Percentiles rank a stretch among this genome's conserved stretches.
Conservation (phyloP, 768 basidiomycete species). For the Coprinopsis sp. region DNA sequence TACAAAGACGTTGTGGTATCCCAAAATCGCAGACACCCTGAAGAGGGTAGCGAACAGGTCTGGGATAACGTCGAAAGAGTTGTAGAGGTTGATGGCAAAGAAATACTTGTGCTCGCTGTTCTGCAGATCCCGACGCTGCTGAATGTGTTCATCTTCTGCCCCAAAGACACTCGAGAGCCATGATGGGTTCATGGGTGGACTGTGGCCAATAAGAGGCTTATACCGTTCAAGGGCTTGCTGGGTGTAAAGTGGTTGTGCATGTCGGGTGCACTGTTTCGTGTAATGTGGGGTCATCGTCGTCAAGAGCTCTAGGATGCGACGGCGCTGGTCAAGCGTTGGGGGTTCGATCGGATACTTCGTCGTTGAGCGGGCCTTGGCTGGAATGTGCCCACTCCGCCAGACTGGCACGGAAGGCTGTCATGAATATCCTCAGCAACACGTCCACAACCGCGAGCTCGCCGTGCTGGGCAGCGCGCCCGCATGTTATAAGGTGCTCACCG, state of each 20-base stretch:
- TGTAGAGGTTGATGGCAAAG: slow-evolving; percentile 99
- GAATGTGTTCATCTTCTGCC: slow-evolving; percentile 37
- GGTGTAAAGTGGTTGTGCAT: slow-evolving; percentile 77
- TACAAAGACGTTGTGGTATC: slow-evolving; percentile 97
- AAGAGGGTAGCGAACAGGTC: slow-evolving; percentile 97
- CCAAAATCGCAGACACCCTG: slow-evolving; percentile 84
- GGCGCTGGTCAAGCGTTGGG: slow-evolving; percentile 80
- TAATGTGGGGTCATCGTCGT: slow-evolving; percentile 87
- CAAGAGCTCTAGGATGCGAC: slow-evolving; percentile 80
- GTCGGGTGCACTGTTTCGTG: slow-evolving; percentile 87
- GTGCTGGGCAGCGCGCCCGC: background rate
- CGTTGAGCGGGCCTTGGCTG: slow-evolving; percentile 45
- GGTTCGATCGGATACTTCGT: slow-evolving; percentile 62
- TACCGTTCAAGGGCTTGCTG: slow-evolving; percentile 88
- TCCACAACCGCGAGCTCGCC: background rate
- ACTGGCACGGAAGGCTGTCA: slow-evolving; percentile 32
- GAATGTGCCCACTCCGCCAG: slow-evolving; percentile 54
- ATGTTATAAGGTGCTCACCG: slow-evolving; percentile 22
- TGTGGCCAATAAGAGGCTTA: slow-evolving; percentile 75
- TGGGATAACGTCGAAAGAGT: slow-evolving; percentile 98
- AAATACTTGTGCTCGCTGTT: slow-evolving; percentile 89
- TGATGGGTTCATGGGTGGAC: slow-evolving; percentile 48
- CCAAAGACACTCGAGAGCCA: slow-evolving; percentile 51
- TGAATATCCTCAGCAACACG: slow-evolving; percentile 3
- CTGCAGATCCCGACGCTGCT: slow-evolving; percentile 31